Evolutionary conservation across 768 basidiomycete species (phyloP), one percentile per base, ranked within the genome.

Genomic region (Leccinum variicolor): DNA sequence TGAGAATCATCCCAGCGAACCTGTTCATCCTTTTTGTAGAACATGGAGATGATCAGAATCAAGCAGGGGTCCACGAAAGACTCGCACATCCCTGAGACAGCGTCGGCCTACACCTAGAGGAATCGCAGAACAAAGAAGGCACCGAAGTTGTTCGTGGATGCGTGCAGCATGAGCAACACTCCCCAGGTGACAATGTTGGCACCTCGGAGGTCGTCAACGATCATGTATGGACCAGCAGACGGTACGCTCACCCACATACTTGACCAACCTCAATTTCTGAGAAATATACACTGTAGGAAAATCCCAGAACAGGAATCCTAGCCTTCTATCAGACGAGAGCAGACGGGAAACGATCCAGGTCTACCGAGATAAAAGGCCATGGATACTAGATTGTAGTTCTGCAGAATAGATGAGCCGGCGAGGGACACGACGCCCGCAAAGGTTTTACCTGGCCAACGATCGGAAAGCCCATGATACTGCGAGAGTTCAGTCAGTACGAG

Each of bases 1-100:
- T 4, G 28, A 7, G 17, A 15, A 34, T 28, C 8, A 28, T n/a
- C 8, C n/a, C 41, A 15, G 7, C 62, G 29, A 47, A 77, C 81
- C 74, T 87, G 84, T 62, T 86, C 85, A 52, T 84, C 74, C 70
- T 86, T 86, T 75, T 82, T 84, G 72, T 86, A 86, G 65, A 86
- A 87, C 81, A 85, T 84, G 10, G 83, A 80, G 39, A 86, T 78
- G 41, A 86, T 78, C 52, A 86, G 72, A 69, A 87, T 82, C 33
- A 87, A 73, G 61, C 78, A 83, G 0, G 85, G 86, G 5, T 83
- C 79, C 13, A 86, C 86, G 63, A 84, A 85, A 59, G 78, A 79
- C 68, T 88, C 86, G 64, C 81, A 82, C 85, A 86, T 84, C 41
- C 85, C 85, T 86, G 33, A 9, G 25, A 36, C 25, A 21, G 29